Base-by-base conservation (phyloP, 805 yeast genomes). In the Lipomyces yamadae region DNA sequence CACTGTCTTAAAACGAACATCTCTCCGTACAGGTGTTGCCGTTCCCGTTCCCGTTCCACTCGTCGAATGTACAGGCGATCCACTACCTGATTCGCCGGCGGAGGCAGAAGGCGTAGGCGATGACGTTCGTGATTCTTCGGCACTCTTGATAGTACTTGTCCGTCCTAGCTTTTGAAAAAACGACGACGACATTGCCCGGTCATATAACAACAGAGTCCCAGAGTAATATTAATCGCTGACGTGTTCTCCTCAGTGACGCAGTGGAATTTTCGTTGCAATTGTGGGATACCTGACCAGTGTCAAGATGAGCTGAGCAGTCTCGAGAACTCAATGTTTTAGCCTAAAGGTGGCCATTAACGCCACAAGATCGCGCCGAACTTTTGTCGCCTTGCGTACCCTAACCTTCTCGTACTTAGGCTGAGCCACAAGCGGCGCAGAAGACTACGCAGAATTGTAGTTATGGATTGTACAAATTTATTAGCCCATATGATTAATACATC, bases 1-100 rank as follows among this genome's bases (percentile, higher is more conserved):
- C 45, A 67, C 70, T 2, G 67, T 60, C 39, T 58, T 57, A 60
- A 65, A 64, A 34, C 45, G 45, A 5, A 67, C 60, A 35, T 67
- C 68, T 37, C 57, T 64, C 45, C 34, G 30, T 3, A 24, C 13
- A 13, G 55, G 55, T 29, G 32, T 52, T n/a, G 55, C 34, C 24
- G 24, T 24, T 24, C 24, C 24, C 24, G 24, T 24, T 6, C 29
- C 53, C 34, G 34, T 29, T 10, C 55, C 55, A 11, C 34, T 29
- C 10, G 34, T 32, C 2, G 55, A 18, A 29, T 32, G 55, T 5
- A 15, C 55, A 62, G 59, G 37, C 56, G 54, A 33, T 57, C 30
- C 60, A 24, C 10, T n/a, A 34, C 7, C 34, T 18, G 33, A 57
- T n/a, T 57, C 52, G 52, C 11, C 55, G 29, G 34, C 11, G 53